Evolutionary conservation across 768 basidiomycete species (phyloP).

Genomic region (Leccinum subgranulosum): DNA sequence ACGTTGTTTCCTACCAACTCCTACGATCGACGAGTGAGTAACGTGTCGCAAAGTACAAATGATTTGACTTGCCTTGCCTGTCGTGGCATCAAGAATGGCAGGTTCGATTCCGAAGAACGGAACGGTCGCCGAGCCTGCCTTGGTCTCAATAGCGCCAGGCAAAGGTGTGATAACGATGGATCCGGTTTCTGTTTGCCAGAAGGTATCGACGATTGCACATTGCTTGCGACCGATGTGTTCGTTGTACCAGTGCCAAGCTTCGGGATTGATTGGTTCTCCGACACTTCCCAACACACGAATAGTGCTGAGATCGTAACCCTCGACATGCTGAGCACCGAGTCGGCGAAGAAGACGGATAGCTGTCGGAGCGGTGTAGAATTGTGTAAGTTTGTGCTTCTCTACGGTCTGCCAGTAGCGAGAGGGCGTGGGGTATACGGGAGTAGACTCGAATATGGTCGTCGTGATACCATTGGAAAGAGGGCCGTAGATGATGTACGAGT

Average conservation of each 20-base stretch:
- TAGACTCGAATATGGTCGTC: slow-evolving; percentile 94
- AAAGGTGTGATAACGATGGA: slow-evolving; percentile 93
- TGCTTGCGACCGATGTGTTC: slow-evolving; percentile 86
- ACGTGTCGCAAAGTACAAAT: neutral
- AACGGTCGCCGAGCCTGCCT: slow-evolving; percentile 94
- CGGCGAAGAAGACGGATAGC: slow-evolving; percentile 91
- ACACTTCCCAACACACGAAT: slow-evolving; percentile 89
- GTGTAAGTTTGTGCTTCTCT: slow-evolving; percentile 88
- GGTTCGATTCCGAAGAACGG: slow-evolving; percentile 97
- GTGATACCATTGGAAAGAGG: slow-evolving; percentile 82
- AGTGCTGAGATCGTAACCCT: slow-evolving; percentile 74
- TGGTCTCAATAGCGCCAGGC: slow-evolving; percentile 94
- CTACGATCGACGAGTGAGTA: slow-evolving; percentile 24
- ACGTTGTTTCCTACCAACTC: slow-evolving; percentile 77
- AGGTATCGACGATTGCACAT: slow-evolving; percentile 94
- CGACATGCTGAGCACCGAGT: slow-evolving; percentile 83
- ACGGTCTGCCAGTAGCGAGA: slow-evolving; percentile 97
- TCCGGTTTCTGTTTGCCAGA: slow-evolving; percentile 98
- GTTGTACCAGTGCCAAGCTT: slow-evolving; percentile 99
- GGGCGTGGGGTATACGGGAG: slow-evolving; percentile 94
- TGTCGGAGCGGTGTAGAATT: slow-evolving; percentile 93
- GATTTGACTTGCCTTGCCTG: slow-evolving; percentile 51
- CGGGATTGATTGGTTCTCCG: slow-evolving; percentile 98
- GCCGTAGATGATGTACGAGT: slow-evolving; percentile 96
- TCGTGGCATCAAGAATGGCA: slow-evolving; percentile 80